These are phyloP conservation scores for Didymella glomerata DNA, from an alignment of 2,329 filamentous ascomycete species.

Conservation along the genomic window DNA sequence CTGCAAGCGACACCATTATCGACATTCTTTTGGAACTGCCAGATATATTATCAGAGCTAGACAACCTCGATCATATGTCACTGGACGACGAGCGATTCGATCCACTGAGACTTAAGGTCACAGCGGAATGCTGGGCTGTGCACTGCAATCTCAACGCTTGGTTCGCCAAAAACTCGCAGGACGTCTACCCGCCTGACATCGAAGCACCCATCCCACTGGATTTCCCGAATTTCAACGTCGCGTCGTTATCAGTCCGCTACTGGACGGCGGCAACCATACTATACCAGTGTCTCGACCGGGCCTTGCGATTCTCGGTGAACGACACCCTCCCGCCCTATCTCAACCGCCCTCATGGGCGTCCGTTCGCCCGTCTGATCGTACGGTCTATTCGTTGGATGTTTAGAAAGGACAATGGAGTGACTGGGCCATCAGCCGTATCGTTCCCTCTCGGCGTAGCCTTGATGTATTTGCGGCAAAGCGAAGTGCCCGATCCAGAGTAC, in stretches of 20 bases:
- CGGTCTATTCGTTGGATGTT: constrained; percentile 38
- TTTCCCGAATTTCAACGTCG: constrained; percentile 29
- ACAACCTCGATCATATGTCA: constrained; percentile 24
- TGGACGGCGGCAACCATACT: constrained; percentile 36
- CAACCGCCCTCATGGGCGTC: constrained; percentile 30
- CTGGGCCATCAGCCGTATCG: constrained; percentile 29
- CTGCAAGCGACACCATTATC: constrained; percentile 46
- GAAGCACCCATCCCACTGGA: constrained; percentile 23
- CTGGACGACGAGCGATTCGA: constrained; percentile 10
- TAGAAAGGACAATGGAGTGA: constrained; percentile 30
- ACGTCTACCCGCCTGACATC: constrained; percentile 25
- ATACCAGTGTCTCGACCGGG: constrained; percentile 33
- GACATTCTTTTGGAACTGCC: constrained; percentile 47
- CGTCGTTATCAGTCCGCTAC: constrained; percentile 35
- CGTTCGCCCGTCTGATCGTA: constrained; percentile 37
- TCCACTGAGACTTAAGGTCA: constrained; percentile 15
- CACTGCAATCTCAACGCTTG: constrained; percentile 35
- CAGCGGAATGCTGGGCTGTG: constrained; percentile 31
- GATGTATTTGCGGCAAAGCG: constrained; percentile 29
- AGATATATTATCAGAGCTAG: constrained; percentile 42
- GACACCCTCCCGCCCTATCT: constrained; percentile 22
- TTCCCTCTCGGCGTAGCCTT: constrained; percentile 37
- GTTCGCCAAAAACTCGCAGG: constrained; percentile 21
- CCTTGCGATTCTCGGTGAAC: constrained; percentile 17
- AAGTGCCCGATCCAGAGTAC: constrained; percentile 26